Conservation (phyloP, 805 yeast species). For the Saccharomycopsis schoenii region DNA sequence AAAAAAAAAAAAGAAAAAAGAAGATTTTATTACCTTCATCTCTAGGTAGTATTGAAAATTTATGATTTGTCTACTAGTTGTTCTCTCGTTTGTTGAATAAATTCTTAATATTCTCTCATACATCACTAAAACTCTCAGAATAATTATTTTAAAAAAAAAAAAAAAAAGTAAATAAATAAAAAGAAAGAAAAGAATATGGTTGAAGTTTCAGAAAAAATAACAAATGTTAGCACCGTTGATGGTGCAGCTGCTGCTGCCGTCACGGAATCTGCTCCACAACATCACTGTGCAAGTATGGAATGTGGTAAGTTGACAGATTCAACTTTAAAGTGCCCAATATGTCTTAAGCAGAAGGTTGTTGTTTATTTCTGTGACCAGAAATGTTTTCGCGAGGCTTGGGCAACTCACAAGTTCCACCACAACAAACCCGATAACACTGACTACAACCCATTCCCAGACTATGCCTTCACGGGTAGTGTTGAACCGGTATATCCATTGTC, state of each 20-base stretch:
- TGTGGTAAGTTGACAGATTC: constrained; percentile 80
- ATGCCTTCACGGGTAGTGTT: constrained; percentile 60
- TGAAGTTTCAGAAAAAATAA: background rate
- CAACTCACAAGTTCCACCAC: constrained; percentile 68
- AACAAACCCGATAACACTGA: constrained; percentile 45
- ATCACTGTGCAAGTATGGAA: constrained; percentile 63
- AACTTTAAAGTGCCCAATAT: constrained; percentile 79
- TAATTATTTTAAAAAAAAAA: too few species aligned
- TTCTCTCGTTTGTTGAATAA: too few species aligned
- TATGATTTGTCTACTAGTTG: too few species aligned
- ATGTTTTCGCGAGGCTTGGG: constrained; percentile 70
- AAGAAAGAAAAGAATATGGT: too few species aligned
- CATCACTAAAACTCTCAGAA: too few species aligned
- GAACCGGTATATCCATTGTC: constrained; percentile 77
- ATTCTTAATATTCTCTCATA: too few species aligned
- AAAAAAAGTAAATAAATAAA: background rate
- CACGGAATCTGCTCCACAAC: background rate
- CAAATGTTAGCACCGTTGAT: constrained; percentile 5
- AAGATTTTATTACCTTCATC: too few species aligned
- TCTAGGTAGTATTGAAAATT: too few species aligned
- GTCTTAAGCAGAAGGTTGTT: constrained; percentile 60
- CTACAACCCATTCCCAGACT: constrained; percentile 86
- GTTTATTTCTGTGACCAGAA: constrained; percentile 70
- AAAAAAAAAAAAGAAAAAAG: too few species aligned
- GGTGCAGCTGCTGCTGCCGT: background rate